These are phyloP conservation scores for Peltaster fructicola DNA, from an alignment of 2,329 filamentous ascomycete species.

Conservation along the genomic window DNA sequence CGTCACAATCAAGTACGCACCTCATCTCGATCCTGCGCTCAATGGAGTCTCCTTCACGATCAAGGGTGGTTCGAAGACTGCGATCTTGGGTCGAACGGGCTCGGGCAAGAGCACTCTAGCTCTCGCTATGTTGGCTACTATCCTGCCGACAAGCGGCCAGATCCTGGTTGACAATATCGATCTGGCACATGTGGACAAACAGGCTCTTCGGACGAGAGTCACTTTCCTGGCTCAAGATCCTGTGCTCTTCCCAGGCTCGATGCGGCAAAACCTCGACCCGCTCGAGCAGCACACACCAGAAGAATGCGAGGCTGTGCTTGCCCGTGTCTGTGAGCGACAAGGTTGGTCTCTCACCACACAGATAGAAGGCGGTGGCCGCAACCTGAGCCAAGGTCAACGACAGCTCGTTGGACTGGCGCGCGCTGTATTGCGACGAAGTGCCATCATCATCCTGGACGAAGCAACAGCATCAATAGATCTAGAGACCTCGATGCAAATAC, in stretches of 20 bases:
- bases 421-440: conserved; percentile 42
- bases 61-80: conserved; percentile 59
- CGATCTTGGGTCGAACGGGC: conserved; percentile 63
- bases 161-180: conserved; percentile 45
- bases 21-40: conserved; percentile 57
- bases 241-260: conserved; percentile 43
- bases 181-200: conserved; percentile 39
- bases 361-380: conserved; percentile 43
- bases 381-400: conserved; percentile 46
- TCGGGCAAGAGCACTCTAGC: conserved; percentile 70
- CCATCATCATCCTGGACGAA: conserved; percentile 48
- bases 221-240: conserved; percentile 53
- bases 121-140: conserved; percentile 39
- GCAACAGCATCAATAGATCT: conserved; percentile 48
- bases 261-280: conserved; percentile 46
- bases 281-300: conserved; percentile 37
- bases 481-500: conserved; percentile 40
- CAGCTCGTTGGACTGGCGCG: conserved; percentile 47
- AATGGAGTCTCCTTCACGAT: conserved; percentile 53
- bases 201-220: conserved; percentile 41
- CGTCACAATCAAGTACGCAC: conserved; percentile 64
- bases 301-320: conserved; percentile 36
- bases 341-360: conserved; percentile 38
- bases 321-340: conserved; percentile 36
- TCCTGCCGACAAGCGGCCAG: conserved; percentile 34